phyloP scores from a whole-genome alignment of 768 basidiomycete genomes.

The Tricholoma furcatifolium region DNA sequence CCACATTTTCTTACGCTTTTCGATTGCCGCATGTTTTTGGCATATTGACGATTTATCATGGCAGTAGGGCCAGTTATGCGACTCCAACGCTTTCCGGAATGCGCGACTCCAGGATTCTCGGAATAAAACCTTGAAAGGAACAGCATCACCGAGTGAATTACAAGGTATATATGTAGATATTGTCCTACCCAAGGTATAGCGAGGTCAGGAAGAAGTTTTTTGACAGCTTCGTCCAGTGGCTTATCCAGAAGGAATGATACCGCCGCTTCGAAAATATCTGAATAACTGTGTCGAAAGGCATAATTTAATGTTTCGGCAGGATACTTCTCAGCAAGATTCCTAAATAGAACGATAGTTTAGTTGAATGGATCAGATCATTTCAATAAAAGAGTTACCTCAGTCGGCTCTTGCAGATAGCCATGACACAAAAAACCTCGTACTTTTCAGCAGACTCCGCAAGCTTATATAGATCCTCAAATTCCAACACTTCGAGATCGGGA shows the following conservation, averaged over 20 bases:
- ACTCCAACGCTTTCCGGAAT: neutral
- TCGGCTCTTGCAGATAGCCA: no score
- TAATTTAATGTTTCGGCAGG: constrained; percentile 14
- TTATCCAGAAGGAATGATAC: neutral
- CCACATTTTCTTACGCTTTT: no score
- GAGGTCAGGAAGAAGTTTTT: neutral
- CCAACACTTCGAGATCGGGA: no score
- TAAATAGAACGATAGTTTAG: no score
- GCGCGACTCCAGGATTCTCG: neutral
- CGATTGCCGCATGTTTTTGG: no score
- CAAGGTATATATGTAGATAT: neutral
- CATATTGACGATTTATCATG: no score
- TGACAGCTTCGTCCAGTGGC: neutral
- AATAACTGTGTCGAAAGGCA: constrained; percentile 10
- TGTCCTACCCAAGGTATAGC: constrained; percentile 3
- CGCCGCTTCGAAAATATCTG: neutral
- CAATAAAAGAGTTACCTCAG: no score
- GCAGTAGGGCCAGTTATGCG: no score
- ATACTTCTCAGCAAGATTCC: constrained; percentile 6
- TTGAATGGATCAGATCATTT: no score
- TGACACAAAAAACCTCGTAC: no score
- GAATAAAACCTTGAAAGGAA: neutral
- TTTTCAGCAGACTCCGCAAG: no score
- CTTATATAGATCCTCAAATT: no score
- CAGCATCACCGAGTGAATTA: neutral